These are phyloP conservation scores for Solanum appendiculatum DNA, from an alignment of 257 asterid species.

Conservation along the genomic window DNA sequence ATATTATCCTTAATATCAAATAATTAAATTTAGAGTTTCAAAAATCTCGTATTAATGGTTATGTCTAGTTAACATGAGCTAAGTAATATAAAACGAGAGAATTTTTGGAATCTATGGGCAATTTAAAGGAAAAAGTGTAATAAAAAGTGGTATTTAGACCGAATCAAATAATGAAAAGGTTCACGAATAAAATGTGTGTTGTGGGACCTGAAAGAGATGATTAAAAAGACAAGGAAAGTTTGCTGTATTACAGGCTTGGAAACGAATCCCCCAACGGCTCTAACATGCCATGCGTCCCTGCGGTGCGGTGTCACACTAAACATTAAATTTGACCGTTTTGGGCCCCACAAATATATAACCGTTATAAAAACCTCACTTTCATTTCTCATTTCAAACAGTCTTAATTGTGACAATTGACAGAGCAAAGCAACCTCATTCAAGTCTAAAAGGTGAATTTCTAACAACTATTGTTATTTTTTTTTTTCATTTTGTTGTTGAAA, in stretches of 20 bases:
- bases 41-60: too few relatives aligned
- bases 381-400: background rate
- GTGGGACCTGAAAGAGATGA: conserved; percentile 23
- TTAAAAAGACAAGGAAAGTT: conserved; percentile 21
- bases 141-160: too few relatives aligned
- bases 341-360: conserved; percentile 34
- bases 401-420: background rate
- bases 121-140: too few relatives aligned
- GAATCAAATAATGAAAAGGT: background rate
- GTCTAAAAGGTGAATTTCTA: background rate
- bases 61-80: rapidly evolving
- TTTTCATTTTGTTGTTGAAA: background rate
- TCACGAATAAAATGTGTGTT: background rate
- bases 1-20: background rate
- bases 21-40: too few relatives aligned
- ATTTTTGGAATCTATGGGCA: background rate
- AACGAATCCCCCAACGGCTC: conserved; percentile 67
- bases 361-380: conserved; percentile 2
- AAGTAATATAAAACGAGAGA: too few relatives aligned
- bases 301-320: conserved; percentile 28
- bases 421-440: background rate
- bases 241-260: conserved; percentile 44
- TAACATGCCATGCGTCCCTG: conserved; percentile 11
- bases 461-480: background rate
- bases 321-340: conserved; percentile 54